These are phyloP conservation scores for Cercospora canescens DNA, from an alignment of 2,329 filamentous ascomycete species.

Conservation along the genomic window DNA sequence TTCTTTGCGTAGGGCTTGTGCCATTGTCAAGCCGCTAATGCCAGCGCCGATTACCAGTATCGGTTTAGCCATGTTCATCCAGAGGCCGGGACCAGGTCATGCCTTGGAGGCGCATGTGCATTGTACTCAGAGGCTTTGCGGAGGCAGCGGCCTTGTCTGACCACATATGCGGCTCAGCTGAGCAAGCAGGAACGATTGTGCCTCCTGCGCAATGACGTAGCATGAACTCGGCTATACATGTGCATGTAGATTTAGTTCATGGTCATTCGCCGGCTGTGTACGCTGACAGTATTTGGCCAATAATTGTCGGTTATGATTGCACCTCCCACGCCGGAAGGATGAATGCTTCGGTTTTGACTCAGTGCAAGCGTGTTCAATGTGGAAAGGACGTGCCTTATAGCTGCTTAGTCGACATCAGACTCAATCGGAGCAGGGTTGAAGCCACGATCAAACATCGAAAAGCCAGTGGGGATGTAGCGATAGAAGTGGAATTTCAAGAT, in stretches of 20 bases:
- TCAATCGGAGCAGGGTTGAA: conserved; percentile 19
- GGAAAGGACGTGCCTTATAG: not conserved
- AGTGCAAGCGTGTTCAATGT: not conserved
- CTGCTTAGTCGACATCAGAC: conserved; percentile 14
- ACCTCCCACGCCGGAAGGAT: not conserved
- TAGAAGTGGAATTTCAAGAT: conserved; percentile 46
- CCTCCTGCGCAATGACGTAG: conserved; percentile 10
- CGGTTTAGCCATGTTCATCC: not conserved
- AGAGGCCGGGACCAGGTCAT: not conserved
- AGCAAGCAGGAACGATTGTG: not conserved
- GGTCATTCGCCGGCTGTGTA: not conserved
- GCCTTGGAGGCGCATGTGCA: not conserved
- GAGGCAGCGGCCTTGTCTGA: not conserved
- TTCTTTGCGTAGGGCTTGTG: conserved; percentile 23
- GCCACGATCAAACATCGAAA: conserved; percentile 15
- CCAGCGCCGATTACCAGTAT: conserved; percentile 27
- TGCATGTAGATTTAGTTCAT: not conserved
- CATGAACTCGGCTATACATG: not conserved
- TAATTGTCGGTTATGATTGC: not conserved
- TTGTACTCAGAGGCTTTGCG: not conserved
- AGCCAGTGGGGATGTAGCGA: conserved; percentile 7
- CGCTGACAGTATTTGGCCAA: not conserved
- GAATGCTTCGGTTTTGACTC: not conserved
- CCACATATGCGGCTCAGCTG: not conserved
- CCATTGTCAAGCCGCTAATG: conserved; percentile 22